phyloP scores from a whole-genome alignment of 2,329 filamentous ascomycete species.

The Drechmeria coniospora region DNA sequence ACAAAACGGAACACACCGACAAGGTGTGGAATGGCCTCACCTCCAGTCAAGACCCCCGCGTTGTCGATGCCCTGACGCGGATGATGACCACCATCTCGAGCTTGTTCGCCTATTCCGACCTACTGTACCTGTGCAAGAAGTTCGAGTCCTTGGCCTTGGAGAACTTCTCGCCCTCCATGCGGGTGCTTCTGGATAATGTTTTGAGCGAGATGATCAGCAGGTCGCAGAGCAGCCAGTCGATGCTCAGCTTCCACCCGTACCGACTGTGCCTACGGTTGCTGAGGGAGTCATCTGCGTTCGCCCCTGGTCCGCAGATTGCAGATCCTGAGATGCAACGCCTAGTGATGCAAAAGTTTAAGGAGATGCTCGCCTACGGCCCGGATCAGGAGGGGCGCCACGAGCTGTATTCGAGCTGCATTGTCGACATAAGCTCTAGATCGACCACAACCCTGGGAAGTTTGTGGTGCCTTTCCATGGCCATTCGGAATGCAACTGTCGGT shows the following conservation, averaged over 20 bases:
- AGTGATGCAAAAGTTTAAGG: constrained; percentile 43
- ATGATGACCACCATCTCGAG: constrained; percentile 40
- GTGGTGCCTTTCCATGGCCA: constrained; percentile 41
- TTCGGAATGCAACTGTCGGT: constrained; percentile 26
- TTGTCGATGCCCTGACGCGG: constrained; percentile 63
- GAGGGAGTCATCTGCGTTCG: constrained; percentile 50
- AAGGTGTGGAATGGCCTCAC: constrained; percentile 72
- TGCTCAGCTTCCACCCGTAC: constrained; percentile 27
- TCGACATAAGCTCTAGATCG: constrained; percentile 50
- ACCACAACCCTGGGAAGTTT: constrained; percentile 57
- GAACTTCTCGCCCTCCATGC: constrained; percentile 44
- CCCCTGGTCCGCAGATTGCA: constrained; percentile 36
- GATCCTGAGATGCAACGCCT: constrained; percentile 48
- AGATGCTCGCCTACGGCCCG: constrained; percentile 42
- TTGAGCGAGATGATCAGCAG: constrained; percentile 34
- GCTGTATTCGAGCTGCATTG: constrained; percentile 51
- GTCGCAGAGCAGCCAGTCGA: constrained; percentile 18
- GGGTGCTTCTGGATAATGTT: constrained; percentile 44
- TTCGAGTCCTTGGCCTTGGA: constrained; percentile 48
- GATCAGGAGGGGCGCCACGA: constrained; percentile 37
- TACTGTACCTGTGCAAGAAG: constrained; percentile 58
- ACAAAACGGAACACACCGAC: constrained; percentile 57
- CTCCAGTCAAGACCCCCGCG: constrained; percentile 66
- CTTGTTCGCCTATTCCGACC: constrained; percentile 29
- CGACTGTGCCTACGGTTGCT: constrained; percentile 50